phyloP scores from a whole-genome alignment of 768 basidiomycete genomes.

The Mycena sanguinolenta region DNA sequence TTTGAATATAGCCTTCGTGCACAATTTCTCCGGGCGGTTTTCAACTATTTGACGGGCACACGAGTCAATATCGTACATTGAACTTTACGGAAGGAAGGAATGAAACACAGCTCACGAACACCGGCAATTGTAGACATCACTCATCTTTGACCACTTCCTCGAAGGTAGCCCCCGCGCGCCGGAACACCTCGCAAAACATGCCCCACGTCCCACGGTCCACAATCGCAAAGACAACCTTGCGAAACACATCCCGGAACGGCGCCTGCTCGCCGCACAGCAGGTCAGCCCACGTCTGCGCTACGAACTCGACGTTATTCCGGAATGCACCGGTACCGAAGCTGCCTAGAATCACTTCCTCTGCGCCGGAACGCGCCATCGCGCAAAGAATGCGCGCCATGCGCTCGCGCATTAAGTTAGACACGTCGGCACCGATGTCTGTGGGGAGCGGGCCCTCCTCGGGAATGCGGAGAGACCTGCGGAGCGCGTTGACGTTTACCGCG shows the following conservation, averaged over 20 bases:
- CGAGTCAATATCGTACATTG: no score
- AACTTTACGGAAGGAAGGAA: no score
- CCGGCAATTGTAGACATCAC: no score
- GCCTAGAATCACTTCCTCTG: slow-evolving; percentile 73
- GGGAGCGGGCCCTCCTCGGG: slow-evolving; percentile 18
- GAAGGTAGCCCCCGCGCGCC: slow-evolving; percentile 2
- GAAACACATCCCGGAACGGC: slow-evolving; percentile 68
- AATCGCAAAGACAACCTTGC: slow-evolving; percentile 77
- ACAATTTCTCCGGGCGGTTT: no score
- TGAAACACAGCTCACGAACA: no score
- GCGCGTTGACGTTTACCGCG: slow-evolving; percentile 64
- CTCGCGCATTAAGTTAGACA: slow-evolving; percentile 72
- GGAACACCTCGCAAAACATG: slow-evolving; percentile 38
- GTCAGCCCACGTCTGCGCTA: slow-evolving; percentile 76
- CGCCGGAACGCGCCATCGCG: slow-evolving; percentile 73
- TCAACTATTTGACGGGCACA: no score
- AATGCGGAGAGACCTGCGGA: slow-evolving; percentile 38
- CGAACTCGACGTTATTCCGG: slow-evolving; percentile 67
- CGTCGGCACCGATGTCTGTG: slow-evolving; percentile 51
- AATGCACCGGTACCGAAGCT: slow-evolving; percentile 87
- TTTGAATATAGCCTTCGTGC: no score
- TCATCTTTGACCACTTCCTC: background rate
- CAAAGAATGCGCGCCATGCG: slow-evolving; percentile 78
- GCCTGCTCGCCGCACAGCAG: slow-evolving; percentile 62
- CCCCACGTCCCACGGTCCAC: slow-evolving; percentile 61